Conservation (phyloP, 371 early-diverging fungal genomes). For the Dinochytrium kinnereticum region DNA sequence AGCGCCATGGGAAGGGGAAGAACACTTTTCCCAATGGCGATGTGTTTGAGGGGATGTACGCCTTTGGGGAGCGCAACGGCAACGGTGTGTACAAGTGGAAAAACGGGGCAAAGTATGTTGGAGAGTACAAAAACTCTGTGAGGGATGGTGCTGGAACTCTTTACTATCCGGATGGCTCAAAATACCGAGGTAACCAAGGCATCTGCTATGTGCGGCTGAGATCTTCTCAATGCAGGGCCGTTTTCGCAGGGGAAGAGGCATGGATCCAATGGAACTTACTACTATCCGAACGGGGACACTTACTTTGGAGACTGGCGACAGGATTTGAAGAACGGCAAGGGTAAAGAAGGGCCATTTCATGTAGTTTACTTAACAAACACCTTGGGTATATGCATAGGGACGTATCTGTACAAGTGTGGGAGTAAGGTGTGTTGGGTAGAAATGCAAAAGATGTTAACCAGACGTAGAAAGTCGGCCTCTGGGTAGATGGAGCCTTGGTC, state of each 20-base stretch:
- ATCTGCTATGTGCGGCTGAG: too few relatives aligned
- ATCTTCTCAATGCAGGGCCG: slow-evolving; percentile 34
- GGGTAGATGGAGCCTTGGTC: slow-evolving; percentile 43
- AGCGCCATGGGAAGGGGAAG: slow-evolving; percentile 60
- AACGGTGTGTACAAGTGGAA: slow-evolving; percentile 58
- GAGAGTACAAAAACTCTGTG: slow-evolving; percentile 49
- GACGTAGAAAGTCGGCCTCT: slow-evolving; percentile 49
- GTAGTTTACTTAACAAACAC: slow-evolving; percentile 44
- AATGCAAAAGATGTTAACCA: neutral
- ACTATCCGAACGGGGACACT: slow-evolving; percentile 57
- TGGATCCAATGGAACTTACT: slow-evolving; percentile 50
- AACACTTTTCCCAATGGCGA: slow-evolving; percentile 60
- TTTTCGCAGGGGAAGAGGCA: slow-evolving; percentile 51
- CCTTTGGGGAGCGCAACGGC: slow-evolving; percentile 49
- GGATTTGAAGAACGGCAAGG: slow-evolving; percentile 57
- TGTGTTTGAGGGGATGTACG: slow-evolving; percentile 55
- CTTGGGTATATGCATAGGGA: slow-evolving; percentile 27
- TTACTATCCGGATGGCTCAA: slow-evolving; percentile 59
- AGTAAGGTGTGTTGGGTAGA: slow-evolving; percentile 39
- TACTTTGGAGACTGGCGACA: slow-evolving; percentile 56
- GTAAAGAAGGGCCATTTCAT: too few relatives aligned
- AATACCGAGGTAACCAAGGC: slow-evolving; percentile 49
- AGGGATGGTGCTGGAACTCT: slow-evolving; percentile 54
- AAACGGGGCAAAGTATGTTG: slow-evolving; percentile 51
- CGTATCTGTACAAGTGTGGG: slow-evolving; percentile 44